Evolutionary conservation across 108 stramenopile species (phyloP).

Genomic region (Cyclotella cryptica): DNA sequence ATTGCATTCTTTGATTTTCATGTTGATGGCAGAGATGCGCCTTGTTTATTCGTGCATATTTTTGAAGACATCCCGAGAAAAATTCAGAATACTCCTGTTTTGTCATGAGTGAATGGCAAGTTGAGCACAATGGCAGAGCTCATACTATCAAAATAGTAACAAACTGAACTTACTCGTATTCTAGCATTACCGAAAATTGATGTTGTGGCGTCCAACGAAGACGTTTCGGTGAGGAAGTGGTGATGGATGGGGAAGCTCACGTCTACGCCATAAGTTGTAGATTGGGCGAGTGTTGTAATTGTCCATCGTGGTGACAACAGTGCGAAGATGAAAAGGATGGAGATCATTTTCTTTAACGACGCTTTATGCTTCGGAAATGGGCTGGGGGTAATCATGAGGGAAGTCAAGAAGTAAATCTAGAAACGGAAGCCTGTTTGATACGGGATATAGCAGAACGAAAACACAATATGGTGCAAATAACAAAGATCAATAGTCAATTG

Average conservation of each 20-base stretch:
- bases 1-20: conserved; percentile 35
- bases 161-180: not conserved
- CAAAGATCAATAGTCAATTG: too few relatives aligned
- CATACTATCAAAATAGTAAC: too few relatives aligned
- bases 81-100: conserved; percentile 24
- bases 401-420: too few relatives aligned
- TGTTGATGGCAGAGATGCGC: conserved; percentile 19
- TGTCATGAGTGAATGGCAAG: too few relatives aligned
- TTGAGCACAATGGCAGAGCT: too few relatives aligned
- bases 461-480: too few relatives aligned
- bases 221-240: conserved; percentile 19
- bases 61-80: conserved; percentile 38
- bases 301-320: not conserved
- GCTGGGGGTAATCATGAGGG: too few relatives aligned
- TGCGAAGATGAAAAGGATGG: not conserved
- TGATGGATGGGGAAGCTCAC: conserved; percentile 49
- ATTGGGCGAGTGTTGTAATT: not conserved
- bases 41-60: conserved; percentile 9
- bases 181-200: conserved; percentile 21
- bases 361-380: too few relatives aligned
- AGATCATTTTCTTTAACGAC: too few relatives aligned
- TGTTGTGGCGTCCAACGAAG: conserved; percentile 5
- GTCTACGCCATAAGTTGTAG: conserved; percentile 33
- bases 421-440: too few relatives aligned
- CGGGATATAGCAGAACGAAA: too few relatives aligned